A percentile compares a stretch with the other conserved stretches of the same genome.
Conservation (phyloP, 805 yeast genomes). For the Candida golubevii region DNA sequence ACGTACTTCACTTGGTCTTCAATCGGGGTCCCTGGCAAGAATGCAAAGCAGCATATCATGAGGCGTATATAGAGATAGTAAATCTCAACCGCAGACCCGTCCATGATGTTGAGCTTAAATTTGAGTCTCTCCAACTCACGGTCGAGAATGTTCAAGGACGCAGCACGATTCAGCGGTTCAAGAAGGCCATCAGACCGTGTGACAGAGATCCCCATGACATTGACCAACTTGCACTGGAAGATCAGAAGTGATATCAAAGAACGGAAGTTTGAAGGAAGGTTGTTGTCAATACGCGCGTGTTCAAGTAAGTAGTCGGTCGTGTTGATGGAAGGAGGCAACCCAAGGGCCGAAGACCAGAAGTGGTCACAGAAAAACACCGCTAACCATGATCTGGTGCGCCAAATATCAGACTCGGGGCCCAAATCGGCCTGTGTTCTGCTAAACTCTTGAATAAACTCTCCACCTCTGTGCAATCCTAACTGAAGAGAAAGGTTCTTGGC, state of each 20-base stretch:
- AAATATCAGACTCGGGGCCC: constrained; percentile 81
- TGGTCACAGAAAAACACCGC: constrained; percentile 86
- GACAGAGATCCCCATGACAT: constrained; percentile 83
- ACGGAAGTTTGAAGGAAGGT: constrained; percentile 66
- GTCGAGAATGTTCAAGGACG: constrained; percentile 70
- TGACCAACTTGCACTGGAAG: constrained; percentile 79
- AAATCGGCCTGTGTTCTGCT: constrained; percentile 83
- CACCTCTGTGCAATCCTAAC: constrained; percentile 80
- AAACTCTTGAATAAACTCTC: constrained; percentile 86
- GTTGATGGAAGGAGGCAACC: constrained; percentile 81
- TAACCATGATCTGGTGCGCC: constrained; percentile 93
- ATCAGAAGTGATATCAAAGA: constrained; percentile 69
- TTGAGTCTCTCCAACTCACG: constrained; percentile 71
- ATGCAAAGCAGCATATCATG: constrained; percentile 84
- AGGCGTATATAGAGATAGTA: constrained; percentile 74
- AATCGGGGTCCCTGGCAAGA: constrained; percentile 82
- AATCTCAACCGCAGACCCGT: constrained; percentile 65
- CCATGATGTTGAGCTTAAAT: constrained; percentile 60
- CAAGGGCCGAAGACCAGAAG: constrained; percentile 83
- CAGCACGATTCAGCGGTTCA: constrained; percentile 79
- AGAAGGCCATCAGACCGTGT: constrained; percentile 84
- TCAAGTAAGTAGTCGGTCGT: constrained; percentile 77
- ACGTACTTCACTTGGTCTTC: constrained; percentile 85
- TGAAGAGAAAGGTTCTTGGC: constrained; percentile 84
- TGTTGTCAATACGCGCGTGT: constrained; percentile 62